These are phyloP conservation scores for Aureobasidium zeae DNA, from an alignment of 2,329 filamentous ascomycete genomes.

Conservation along the genomic window DNA sequence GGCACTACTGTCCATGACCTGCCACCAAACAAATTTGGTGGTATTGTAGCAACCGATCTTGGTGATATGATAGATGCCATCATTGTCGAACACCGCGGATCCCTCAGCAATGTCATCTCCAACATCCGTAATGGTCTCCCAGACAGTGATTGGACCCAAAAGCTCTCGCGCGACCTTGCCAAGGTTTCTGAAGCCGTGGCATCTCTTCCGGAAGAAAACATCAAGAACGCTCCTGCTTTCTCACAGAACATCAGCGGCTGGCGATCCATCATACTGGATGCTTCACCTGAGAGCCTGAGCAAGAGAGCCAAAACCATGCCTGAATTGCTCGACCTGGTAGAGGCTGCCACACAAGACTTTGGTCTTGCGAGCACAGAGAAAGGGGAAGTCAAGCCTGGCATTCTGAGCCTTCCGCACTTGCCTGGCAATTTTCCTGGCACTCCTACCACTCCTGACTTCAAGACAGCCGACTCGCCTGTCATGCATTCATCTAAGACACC, in stretches of 20 bases:
- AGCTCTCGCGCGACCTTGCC: constrained; percentile 23
- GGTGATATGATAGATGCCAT: constrained; percentile 33
- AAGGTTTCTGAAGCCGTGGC: constrained; percentile 22
- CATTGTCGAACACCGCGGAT: constrained; percentile 32
- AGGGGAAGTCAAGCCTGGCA: background rate
- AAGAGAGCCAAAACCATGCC: constrained; percentile 26
- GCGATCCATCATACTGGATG: constrained; percentile 24
- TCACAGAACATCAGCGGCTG: constrained; percentile 5
- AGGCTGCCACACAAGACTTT: constrained; percentile 30
- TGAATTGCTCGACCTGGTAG: constrained; percentile 30
- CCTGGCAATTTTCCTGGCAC: background rate
- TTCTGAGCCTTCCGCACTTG: too few species aligned
- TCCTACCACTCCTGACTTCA: background rate
- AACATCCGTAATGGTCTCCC: constrained; percentile 26
- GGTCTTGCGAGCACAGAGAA: constrained; percentile 19
- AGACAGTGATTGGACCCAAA: constrained; percentile 19
- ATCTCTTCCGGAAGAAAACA: constrained; percentile 21
- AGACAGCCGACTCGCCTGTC: background rate
- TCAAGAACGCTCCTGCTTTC: constrained; percentile 17
- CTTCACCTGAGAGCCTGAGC: constrained; percentile 21
- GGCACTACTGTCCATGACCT: constrained; percentile 15
- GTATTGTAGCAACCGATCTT: constrained; percentile 27
- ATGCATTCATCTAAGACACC: background rate
- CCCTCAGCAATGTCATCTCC: constrained; percentile 32
- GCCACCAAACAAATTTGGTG: constrained; percentile 20